Evolutionary conservation across 148 eudicot species (phyloP).

Genomic region (Pouteria glomerata): DNA sequence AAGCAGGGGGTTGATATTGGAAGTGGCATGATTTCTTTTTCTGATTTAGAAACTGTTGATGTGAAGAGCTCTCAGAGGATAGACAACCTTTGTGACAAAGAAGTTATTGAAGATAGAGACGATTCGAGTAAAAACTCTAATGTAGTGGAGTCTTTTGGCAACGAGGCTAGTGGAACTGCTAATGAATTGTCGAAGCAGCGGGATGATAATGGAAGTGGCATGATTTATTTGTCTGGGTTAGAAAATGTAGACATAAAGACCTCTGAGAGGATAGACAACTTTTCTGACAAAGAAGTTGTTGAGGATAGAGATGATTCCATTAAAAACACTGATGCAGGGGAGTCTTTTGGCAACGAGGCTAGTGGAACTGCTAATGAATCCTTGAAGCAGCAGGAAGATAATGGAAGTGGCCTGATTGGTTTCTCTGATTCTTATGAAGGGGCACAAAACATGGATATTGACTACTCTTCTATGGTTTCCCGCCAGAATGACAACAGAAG

Average conservation of each 20-base stretch:
- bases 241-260: neutral
- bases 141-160: no score
- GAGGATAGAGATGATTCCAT: conserved; percentile 25
- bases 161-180: no score
- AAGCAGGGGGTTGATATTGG: conserved; percentile 9
- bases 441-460: conserved; percentile 18
- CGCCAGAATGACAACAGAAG: conserved; percentile 11
- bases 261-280: neutral
- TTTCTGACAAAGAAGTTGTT: conserved; percentile 18
- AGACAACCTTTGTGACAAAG: no score
- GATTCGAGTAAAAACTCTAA: no score
- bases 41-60: neutral
- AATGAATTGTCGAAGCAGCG: no score
- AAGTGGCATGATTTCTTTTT: conserved; percentile 5
- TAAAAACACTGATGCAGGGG: conserved; percentile 14
- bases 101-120: no score
- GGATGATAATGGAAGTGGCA: no score
- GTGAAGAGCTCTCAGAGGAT: no score
- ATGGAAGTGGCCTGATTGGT: conserved; percentile 11
- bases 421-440: conserved; percentile 11
- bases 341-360: conserved; percentile 11
- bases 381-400: conserved; percentile 12
- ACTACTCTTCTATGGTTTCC: conserved; percentile 19
- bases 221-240: neutral
- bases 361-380: conserved; percentile 15